Evolutionary conservation across 225 moss, liverwort and hornwort genomes (phyloP), one percentile per base, ranked within the genome.

Genomic region (Marchantia paleacea): DNA sequence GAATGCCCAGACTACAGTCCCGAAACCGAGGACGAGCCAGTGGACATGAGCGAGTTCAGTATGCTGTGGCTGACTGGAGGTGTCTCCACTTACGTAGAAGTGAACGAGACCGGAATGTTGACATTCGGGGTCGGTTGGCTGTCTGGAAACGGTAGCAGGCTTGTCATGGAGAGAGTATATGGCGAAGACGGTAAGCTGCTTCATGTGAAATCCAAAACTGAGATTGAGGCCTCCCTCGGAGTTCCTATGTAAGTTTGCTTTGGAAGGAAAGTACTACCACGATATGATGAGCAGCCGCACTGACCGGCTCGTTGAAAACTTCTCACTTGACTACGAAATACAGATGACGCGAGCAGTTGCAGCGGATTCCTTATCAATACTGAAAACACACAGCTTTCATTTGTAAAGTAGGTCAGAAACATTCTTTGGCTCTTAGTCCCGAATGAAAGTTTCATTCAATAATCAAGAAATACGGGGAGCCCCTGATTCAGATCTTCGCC

Each of bases 41-140:
- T 86, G 55, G 91, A 90, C 11, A 61, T 88, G 2, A 91, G 90
- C 66, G 90, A 87, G 77, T 92, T 90, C 48, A 76, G 78, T 75
- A 83, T 91, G 76, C 84, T 92, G 57, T 94, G 94, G 93, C 78
- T 97, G 73, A 90, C 97, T 29, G 97, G 93, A 52, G 90, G 92
- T 10, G 82, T 94, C 18, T 90, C 91, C 63, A 90, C 93, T 2
- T 89, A 79, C 76, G 91, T 92, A 16, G 87, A 85, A 80, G 81
- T 91, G 0, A 86, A 85, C 65, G 91, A 89, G 73, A 87, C 74
- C 11, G 93, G 90, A 18, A 62, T 81, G 28, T 83, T 97, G 80
- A 92, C 93, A 14, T 87, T 97, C 76, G 94, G 91, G 80, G 77
- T 90, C 20, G 93, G 97, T 48, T 97, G 97, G 97, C 81, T 93